Conservation (phyloP, 2,329 filamentous ascomycete species). For the Hortaea werneckii region DNA sequence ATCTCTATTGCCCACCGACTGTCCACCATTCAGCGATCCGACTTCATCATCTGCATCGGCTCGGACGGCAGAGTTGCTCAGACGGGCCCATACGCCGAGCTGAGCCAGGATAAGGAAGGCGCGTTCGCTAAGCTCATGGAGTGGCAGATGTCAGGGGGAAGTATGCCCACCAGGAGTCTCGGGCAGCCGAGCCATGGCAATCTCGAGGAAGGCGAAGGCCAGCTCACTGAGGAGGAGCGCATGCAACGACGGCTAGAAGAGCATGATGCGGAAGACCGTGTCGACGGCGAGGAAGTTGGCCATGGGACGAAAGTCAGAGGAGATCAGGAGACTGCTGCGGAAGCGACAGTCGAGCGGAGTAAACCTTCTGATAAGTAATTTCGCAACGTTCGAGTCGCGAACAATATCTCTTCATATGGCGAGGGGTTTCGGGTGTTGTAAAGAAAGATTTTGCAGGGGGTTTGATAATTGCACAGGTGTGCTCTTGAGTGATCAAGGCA, state of each 20-base stretch:
- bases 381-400: too few species aligned
- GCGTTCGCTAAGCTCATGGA: conserved; percentile 96
- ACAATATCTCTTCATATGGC: too few species aligned
- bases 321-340: conserved; percentile 17
- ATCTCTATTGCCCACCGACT: conserved; percentile 95
- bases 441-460: too few species aligned
- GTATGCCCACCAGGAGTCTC: background rate
- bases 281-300: conserved; percentile 28
- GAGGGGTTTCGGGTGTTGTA: too few species aligned
- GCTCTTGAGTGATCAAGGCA: too few species aligned
- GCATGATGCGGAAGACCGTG: conserved; percentile 25
- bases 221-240: conserved; percentile 38
- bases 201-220: conserved; percentile 13
- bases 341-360: conserved; percentile 21
- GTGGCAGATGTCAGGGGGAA: conserved; percentile 65
- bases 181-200: background rate
- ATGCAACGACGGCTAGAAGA: conserved; percentile 34
- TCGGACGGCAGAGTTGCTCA: conserved; percentile 83
- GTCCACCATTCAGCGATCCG: conserved; percentile 91
- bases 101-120: conserved; percentile 63
- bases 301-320: conserved; percentile 19
- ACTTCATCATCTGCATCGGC: conserved; percentile 85
- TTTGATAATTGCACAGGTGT: too few species aligned
- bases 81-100: conserved; percentile 69
- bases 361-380: background rate